Percentiles rank a stretch among this genome's conserved stretches.
phyloP scores from a whole-genome alignment of 345 rosid genomes.

The Acer negundo region DNA sequence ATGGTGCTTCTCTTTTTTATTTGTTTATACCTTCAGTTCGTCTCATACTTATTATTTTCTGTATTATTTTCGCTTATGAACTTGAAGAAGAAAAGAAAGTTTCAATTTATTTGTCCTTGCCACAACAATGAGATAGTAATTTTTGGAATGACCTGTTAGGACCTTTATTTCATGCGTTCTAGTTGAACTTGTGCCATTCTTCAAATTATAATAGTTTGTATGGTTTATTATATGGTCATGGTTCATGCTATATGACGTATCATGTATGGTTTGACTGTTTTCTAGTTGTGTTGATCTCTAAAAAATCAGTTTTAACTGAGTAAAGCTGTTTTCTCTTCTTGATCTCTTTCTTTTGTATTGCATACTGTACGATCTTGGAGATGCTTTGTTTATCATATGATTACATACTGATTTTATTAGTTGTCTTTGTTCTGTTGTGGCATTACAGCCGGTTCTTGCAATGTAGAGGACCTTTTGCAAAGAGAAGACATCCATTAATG shows the following conservation, averaged over 20 bases:
- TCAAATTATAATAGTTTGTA: neutral
- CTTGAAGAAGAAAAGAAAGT: neutral
- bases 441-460: slow-evolving; percentile 81
- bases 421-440: slow-evolving; percentile 24
- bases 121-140: neutral
- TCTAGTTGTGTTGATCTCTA: neutral
- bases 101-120: neutral
- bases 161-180: neutral
- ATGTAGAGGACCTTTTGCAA: slow-evolving; percentile 92
- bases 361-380: slow-evolving; percentile 9
- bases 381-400: slow-evolving; percentile 12
- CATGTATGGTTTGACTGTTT: neutral
- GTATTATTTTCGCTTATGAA: neutral
- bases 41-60: neutral
- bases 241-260: neutral
- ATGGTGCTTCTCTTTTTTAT: neutral
- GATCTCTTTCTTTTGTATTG: neutral
- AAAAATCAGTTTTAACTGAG: neutral
- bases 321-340: neutral
- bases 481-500: slow-evolving; percentile 83
- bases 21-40: neutral
- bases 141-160: slow-evolving; percentile 5
- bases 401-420: slow-evolving; percentile 13
- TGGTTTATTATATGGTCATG: neutral
- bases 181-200: neutral